phyloP scores from a whole-genome alignment of 75 land plant genomes.

The Pinus albicaulis region DNA sequence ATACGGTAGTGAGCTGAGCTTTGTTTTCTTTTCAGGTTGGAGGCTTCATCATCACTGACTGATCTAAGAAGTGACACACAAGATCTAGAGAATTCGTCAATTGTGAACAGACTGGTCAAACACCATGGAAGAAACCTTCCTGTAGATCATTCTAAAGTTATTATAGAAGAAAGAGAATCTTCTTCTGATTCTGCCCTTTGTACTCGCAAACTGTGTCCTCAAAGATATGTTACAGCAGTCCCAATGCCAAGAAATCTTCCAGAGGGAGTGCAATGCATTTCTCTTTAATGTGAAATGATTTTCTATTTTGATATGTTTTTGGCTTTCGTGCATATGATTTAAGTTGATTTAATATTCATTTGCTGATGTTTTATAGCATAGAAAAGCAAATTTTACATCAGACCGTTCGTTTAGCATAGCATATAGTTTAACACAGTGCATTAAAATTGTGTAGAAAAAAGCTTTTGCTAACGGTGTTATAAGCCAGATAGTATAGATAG shows the following conservation, averaged over 20 bases:
- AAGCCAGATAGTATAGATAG: not conserved
- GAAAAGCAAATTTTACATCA: not conserved
- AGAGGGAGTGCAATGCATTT: slow-evolving; percentile 43
- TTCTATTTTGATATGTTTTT: slow-evolving; percentile 1
- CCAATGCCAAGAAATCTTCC: slow-evolving; percentile 47
- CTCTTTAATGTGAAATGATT: slow-evolving; percentile 34
- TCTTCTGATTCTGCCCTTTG: slow-evolving; percentile 16
- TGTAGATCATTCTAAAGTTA: not conserved
- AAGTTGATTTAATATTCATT: slow-evolving; percentile 1
- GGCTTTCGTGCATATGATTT: slow-evolving; percentile 1
- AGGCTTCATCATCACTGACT: slow-evolving; percentile 27
- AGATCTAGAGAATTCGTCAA: slow-evolving; percentile 57
- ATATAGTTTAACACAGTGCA: not conserved
- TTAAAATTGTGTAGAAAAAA: not conserved
- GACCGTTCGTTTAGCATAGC: not conserved
- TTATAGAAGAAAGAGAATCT: slow-evolving; percentile 4
- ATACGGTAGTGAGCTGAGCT: not conserved
- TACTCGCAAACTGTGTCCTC: slow-evolving; percentile 20
- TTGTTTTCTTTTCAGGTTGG: slow-evolving; percentile 38
- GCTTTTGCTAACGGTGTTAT: not conserved
- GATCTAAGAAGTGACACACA: slow-evolving; percentile 49
- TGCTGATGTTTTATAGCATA: slow-evolving; percentile 4
- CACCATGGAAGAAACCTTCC: slow-evolving; percentile 32
- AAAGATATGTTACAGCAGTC: slow-evolving; percentile 47
- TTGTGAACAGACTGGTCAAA: slow-evolving; percentile 57